These are phyloP conservation scores for Carpinus viminea DNA, from an alignment of 306 rosid genomes.

Conservation along the genomic window DNA sequence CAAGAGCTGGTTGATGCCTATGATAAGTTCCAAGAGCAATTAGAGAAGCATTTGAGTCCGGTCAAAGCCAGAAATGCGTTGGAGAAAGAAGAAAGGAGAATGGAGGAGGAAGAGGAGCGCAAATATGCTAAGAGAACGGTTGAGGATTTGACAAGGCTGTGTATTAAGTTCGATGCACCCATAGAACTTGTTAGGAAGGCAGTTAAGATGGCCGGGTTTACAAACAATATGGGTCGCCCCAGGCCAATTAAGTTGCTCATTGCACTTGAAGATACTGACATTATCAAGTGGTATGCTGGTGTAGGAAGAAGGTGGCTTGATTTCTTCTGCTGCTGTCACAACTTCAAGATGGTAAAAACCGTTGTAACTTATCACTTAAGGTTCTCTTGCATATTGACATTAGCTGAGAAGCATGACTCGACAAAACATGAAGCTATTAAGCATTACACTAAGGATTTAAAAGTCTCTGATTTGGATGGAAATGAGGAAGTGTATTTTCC, in stretches of 20 bases:
- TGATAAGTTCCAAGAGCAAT: conserved; percentile 80
- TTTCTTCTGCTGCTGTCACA: conserved; percentile 82
- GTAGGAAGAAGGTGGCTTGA: conserved; percentile 88
- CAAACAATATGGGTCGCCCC: conserved; percentile 89
- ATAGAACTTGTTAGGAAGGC: conserved; percentile 63
- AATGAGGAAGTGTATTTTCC: conserved; percentile 74
- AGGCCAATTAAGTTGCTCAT: conserved; percentile 63
- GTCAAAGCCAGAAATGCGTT: conserved; percentile 48
- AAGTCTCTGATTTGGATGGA: conserved; percentile 60
- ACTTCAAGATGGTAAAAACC: conserved; percentile 81
- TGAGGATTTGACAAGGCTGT: conserved; percentile 79
- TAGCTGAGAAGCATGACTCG: conserved; percentile 90
- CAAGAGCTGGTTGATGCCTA: conserved; percentile 69
- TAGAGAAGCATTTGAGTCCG: conserved; percentile 75
- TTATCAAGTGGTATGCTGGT: conserved; percentile 88
- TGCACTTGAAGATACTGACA: conserved; percentile 77
- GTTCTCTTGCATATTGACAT: conserved; percentile 85
- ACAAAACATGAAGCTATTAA: conserved; percentile 73
- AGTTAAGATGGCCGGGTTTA: conserved; percentile 76
- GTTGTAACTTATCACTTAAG: conserved; percentile 80
- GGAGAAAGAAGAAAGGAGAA: conserved; percentile 66
- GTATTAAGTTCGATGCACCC: conserved; percentile 86
- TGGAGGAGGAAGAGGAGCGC: conserved; percentile 62
- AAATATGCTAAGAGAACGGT: conserved; percentile 65
- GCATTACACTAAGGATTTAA: conserved; percentile 84